A percentile compares a stretch with the other conserved stretches of the same genome.
Conservation (phyloP, 2,329 filamentous ascomycete genomes). For the Colletotrichum magnum region DNA sequence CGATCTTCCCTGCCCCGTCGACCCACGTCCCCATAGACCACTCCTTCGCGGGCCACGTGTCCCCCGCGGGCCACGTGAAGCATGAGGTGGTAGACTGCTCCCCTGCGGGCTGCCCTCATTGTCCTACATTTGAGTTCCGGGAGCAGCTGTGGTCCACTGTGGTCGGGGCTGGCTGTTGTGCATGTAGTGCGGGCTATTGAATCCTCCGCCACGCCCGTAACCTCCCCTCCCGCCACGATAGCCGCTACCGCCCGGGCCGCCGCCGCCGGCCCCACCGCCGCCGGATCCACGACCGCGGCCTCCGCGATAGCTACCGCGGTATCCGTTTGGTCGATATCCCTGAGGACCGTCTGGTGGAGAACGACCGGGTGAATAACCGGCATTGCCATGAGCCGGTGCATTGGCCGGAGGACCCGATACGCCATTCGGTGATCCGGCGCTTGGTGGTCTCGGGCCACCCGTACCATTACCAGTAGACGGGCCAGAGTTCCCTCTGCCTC, state of each 20-base stretch:
- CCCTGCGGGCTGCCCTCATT: not conserved
- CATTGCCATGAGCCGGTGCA: not conserved
- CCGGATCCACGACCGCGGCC: slow-evolving; percentile 16
- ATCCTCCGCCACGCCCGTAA: slow-evolving; percentile 15
- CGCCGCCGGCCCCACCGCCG: slow-evolving; percentile 5
- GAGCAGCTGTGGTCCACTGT: slow-evolving; percentile 31
- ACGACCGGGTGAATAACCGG: not conserved
- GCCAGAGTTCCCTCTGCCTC: slow-evolving; percentile 41
- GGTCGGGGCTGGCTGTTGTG: slow-evolving; percentile 15
- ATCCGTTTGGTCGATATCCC: slow-evolving; percentile 27
- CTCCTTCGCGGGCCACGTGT: too few relatives aligned
- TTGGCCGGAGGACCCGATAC: not conserved
- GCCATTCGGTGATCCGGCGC: not conserved
- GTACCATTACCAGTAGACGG: slow-evolving; percentile 7
- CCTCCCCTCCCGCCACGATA: slow-evolving; percentile 17
- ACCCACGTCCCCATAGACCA: too few relatives aligned
- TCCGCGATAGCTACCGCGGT: slow-evolving; percentile 29
- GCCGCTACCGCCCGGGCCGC: not conserved
- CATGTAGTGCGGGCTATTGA: slow-evolving; percentile 19
- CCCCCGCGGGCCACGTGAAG: too few relatives aligned
- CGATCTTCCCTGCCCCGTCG: too few relatives aligned
- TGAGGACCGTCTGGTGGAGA: slow-evolving; percentile 28
- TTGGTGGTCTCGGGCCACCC: slow-evolving; percentile 13
- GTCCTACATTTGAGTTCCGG: slow-evolving; percentile 13
- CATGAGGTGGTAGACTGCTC: too few relatives aligned